A percentile compares a stretch with the other conserved stretches of the same genome.
Conservation (phyloP, 2,329 filamentous ascomycete species). For the Neurospora sp. region DNA sequence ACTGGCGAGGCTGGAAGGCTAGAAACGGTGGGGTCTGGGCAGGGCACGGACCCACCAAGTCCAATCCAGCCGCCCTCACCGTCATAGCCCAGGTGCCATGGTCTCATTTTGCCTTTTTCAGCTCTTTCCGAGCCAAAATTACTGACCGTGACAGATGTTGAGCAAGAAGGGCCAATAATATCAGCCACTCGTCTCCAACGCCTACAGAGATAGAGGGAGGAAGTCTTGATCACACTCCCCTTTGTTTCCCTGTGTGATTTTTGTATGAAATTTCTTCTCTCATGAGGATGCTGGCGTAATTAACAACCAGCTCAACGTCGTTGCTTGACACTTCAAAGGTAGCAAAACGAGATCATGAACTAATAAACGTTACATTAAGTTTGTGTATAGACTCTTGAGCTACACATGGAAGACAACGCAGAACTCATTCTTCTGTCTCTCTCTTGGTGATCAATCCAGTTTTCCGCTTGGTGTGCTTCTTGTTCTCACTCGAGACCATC, state of each 20-base stretch:
- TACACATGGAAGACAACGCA: neutral
- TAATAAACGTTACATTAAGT: neutral
- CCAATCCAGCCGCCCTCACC: neutral
- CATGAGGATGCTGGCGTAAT: neutral
- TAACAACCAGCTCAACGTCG: neutral
- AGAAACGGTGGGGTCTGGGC: too few species aligned
- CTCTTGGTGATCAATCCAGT: neutral
- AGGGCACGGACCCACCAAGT: too few species aligned
- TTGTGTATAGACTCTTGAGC: neutral
- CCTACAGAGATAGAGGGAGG: neutral
- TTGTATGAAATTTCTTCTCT: neutral
- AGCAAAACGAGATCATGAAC: neutral
- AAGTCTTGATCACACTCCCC: too few species aligned
- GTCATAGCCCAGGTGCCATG: neutral
- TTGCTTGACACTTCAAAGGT: neutral
- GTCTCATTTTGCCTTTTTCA: neutral
- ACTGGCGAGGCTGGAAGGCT: too few species aligned
- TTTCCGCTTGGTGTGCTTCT: neutral
- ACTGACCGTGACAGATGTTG: neutral
- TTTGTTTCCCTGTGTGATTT: neutral
- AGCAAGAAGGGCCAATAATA: neutral
- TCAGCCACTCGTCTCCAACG: neutral
- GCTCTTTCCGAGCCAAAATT: neutral
- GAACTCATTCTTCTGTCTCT: rapidly evolving
- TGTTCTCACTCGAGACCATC: rapidly evolving